phyloP scores from a whole-genome alignment of 371 early-diverging fungal genomes.

The Apophysomyces ossiformis region DNA sequence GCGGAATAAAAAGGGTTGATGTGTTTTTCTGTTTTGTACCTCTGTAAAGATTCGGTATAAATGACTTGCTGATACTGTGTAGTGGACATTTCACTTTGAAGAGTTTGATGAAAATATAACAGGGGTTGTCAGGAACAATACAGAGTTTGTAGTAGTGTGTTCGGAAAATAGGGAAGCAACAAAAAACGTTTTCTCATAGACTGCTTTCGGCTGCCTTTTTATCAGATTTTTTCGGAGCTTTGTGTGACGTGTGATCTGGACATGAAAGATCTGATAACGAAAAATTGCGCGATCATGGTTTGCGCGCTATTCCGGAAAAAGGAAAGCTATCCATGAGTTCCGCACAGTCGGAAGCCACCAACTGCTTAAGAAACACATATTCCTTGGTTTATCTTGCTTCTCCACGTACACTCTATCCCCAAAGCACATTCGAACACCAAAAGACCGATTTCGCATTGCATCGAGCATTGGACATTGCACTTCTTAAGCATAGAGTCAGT shows the following conservation, averaged over 20 bases:
- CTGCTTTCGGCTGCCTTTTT: not conserved
- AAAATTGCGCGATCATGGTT: not conserved
- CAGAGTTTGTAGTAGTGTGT: not conserved
- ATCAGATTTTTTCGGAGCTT: slow-evolving; percentile 8
- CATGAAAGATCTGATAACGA: slow-evolving; percentile 9
- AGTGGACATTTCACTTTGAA: not conserved
- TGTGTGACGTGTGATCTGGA: slow-evolving; percentile 6
- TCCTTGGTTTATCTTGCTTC: no score
- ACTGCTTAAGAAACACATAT: no score
- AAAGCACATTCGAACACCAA: no score
- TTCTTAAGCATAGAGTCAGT: no score
- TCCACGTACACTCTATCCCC: no score
- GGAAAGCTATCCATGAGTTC: not conserved
- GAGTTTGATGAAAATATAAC: not conserved
- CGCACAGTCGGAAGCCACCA: not conserved
- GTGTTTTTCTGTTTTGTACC: not conserved
- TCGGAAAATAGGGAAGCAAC: not conserved
- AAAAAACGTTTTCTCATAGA: not conserved
- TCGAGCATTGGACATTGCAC: no score
- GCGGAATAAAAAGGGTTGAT: no score
- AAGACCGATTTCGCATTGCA: no score
- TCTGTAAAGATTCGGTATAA: not conserved
- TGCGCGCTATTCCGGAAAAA: not conserved
- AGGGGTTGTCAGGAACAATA: not conserved
- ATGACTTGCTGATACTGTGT: not conserved